Evolutionary conservation across 2,329 filamentous ascomycete genomes (phyloP), one percentile per base, ranked within the genome.

Genomic region (Colletotrichum theobromicola): DNA sequence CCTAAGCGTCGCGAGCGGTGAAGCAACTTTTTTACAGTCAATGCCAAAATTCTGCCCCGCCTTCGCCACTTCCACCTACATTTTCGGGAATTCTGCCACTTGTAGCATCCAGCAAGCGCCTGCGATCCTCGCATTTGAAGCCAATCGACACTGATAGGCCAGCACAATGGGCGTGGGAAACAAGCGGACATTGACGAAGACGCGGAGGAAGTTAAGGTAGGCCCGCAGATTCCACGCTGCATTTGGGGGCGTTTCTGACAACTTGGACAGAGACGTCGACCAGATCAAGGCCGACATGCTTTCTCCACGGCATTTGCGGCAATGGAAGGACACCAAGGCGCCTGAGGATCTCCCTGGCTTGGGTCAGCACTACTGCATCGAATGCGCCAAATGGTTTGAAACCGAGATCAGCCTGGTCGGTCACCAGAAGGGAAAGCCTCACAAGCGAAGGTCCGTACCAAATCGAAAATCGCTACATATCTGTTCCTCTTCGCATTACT

Each of bases 351-450:
- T 98, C 42, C 97, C 97, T 4, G 96, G 93, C 0, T 88, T 98
- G 63, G 97, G 97, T 30, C 89, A 92, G 79, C 93, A 93, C 83
- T 98, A 98, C 85, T 99, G 97, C 84, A 88, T 94, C 18, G 94
- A 98, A 84, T 99, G 97, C 84, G 94, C 97, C 76, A 98, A 98
- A 87, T 98, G 95, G 93, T 98, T 97, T 83, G 96, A 98, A 83
- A 94, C 92, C 64, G 94, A 97, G 78, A 84, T 90, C 79, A 97
- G 94, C 79, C 87, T 98, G 72, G 88, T 89, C 42, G 88, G 91
- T 32, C 97, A 99, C 85, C 88, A 89, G 72, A 95, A 94, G 83
- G 95, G 95, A 79, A 99, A 98, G 86, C 95, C 94, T 77, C 97
- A 99, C 86, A 98, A 96, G 90, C 92, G 95, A 87, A 94, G 94